Percentiles rank a stretch among this genome's conserved stretches.
These are phyloP conservation scores for Termitomyces sp. DNA, from an alignment of 768 basidiomycete species.

Conservation along the genomic window DNA sequence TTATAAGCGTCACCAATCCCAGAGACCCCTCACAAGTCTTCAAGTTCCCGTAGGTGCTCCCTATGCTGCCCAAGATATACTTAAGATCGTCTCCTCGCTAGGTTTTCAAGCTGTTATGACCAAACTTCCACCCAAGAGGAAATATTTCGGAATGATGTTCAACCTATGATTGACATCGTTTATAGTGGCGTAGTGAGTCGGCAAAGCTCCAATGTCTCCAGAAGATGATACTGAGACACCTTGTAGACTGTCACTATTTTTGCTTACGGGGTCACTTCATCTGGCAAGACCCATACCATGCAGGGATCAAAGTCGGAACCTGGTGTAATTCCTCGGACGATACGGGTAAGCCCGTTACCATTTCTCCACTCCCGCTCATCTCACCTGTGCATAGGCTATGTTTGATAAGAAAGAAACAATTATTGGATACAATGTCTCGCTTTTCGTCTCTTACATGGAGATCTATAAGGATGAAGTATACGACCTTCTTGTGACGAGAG, in stretches of 20 bases:
- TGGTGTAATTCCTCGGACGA: conserved; percentile 82
- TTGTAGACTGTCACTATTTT: conserved; percentile 79
- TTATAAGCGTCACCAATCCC: conserved; percentile 65
- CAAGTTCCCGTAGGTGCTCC: conserved; percentile 62
- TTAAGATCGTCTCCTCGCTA: conserved; percentile 51
- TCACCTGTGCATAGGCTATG: conserved; percentile 37
- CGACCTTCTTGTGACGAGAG: conserved; percentile 73
- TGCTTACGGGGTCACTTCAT: conserved; percentile 88
- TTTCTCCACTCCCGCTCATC: background rate
- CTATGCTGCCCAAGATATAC: background rate
- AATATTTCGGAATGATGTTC: conserved; percentile 72
- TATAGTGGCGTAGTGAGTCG: conserved; percentile 66
- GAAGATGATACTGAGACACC: background rate
- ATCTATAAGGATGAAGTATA: conserved; percentile 92
- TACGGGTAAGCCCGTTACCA: conserved; percentile 45
- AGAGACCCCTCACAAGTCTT: conserved; percentile 66
- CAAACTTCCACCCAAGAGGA: conserved; percentile 65
- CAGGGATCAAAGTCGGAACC: conserved; percentile 69
- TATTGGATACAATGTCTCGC: conserved; percentile 36
- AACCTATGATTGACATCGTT: conserved; percentile 73
- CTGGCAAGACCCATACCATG: conserved; percentile 92
- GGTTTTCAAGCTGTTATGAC: conserved; percentile 75
- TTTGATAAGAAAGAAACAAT: conserved; percentile 43
- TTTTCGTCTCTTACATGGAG: conserved; percentile 76
- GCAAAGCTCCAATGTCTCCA: background rate